Conservation (phyloP, 2,329 filamentous ascomycete genomes). For the Tolypocladium ovalisporum region DNA sequence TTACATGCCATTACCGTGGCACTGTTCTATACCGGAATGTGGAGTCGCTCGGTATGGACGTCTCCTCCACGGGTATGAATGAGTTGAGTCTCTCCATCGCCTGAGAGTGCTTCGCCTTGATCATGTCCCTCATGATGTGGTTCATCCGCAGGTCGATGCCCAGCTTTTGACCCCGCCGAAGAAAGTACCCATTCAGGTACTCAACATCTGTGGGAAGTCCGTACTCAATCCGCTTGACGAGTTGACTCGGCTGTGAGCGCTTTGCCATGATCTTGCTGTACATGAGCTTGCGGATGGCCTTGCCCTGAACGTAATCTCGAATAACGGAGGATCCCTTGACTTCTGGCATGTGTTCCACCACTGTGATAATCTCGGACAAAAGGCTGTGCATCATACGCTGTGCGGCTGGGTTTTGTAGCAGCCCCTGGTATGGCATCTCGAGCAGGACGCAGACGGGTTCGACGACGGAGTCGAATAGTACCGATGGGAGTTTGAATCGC, state of each 20-base stretch:
- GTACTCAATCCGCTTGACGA: constrained; percentile 53
- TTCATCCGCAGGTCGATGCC: constrained; percentile 66
- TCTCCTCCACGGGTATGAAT: constrained; percentile 23
- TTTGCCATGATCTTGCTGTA: constrained; percentile 25
- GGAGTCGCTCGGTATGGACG: constrained; percentile 15
- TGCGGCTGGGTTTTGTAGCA: constrained; percentile 57
- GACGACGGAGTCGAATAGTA: constrained; percentile 65
- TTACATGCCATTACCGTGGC: background rate
- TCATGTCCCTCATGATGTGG: constrained; percentile 58
- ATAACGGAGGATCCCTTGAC: constrained; percentile 50
- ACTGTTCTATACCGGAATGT: constrained; percentile 11
- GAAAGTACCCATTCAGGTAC: constrained; percentile 82
- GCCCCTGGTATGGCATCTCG: constrained; percentile 61
- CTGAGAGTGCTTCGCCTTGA: constrained; percentile 54
- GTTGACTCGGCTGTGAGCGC: constrained; percentile 45
- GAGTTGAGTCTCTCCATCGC: constrained; percentile 19
- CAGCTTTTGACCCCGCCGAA: constrained; percentile 58
- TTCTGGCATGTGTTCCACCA: constrained; percentile 68
- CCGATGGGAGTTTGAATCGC: constrained; percentile 63
- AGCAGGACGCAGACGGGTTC: constrained; percentile 75
- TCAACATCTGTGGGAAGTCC: constrained; percentile 65
- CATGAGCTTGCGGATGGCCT: constrained; percentile 50
- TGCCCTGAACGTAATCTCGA: constrained; percentile 42
- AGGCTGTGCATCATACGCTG: constrained; percentile 59
- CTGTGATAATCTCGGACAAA: constrained; percentile 60